phyloP scores from a whole-genome alignment of 345 rosid species.

The Litchi chinensis region DNA sequence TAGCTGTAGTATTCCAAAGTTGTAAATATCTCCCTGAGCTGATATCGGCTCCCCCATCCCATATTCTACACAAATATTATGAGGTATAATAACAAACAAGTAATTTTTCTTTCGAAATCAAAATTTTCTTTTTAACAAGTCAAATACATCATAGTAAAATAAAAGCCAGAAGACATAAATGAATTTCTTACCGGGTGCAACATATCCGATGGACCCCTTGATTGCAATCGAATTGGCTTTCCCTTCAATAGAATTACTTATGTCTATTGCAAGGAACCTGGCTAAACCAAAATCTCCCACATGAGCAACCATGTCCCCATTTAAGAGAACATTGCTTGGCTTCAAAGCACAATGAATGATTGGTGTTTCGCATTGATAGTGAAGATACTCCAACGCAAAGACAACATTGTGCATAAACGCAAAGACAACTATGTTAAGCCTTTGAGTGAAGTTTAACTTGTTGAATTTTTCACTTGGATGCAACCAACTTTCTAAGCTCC shows the following conservation, averaged over 20 bases:
- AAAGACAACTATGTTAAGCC: constrained; percentile 24
- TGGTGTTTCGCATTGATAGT: constrained; percentile 14
- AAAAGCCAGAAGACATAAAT: background rate
- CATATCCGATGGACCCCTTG: constrained; percentile 26
- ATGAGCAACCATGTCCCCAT: constrained; percentile 30
- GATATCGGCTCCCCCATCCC: background rate
- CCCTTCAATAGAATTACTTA: background rate
- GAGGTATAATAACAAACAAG: background rate
- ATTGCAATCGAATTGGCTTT: constrained; percentile 11
- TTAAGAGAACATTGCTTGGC: constrained; percentile 32
- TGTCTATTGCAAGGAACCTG: background rate
- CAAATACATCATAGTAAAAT: background rate
- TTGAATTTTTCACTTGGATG: background rate
- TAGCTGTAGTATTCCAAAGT: constrained; percentile 3
- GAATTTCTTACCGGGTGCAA: constrained; percentile 23
- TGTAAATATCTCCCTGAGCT: background rate
- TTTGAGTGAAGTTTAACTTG: background rate
- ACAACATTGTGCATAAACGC: too few species aligned
- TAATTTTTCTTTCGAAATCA: background rate
- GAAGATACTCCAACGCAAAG: constrained; percentile 29
- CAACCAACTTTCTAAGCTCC: constrained; percentile 22
- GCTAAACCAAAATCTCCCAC: constrained; percentile 34
- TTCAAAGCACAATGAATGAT: constrained; percentile 33
- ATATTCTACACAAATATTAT: background rate
- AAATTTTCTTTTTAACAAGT: too few species aligned